Evolutionary conservation across 495 filamentous ascomycete genomes (phyloP).

Genomic region (Podospora bellae-mahoneyi): DNA sequence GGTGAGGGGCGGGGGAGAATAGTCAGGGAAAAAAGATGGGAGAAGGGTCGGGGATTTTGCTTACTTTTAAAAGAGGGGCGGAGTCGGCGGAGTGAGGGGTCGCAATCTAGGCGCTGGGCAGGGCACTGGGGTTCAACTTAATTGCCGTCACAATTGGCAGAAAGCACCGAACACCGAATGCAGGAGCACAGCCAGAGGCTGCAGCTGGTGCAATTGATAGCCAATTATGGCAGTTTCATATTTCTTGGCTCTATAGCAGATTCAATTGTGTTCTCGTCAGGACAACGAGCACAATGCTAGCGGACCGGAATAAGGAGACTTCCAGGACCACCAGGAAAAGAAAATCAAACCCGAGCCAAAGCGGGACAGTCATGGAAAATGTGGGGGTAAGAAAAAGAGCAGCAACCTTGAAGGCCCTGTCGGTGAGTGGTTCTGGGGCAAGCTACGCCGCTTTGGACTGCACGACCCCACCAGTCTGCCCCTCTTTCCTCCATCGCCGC

Average conservation of each 20-base stretch:
- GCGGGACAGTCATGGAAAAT: background rate
- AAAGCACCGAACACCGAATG: background rate
- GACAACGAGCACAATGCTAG: slow-evolving; percentile 1
- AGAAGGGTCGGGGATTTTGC: slow-evolving; percentile 1
- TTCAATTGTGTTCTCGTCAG: slow-evolving; percentile 2
- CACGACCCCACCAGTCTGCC: background rate
- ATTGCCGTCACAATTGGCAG: background rate
- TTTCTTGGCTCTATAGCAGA: background rate
- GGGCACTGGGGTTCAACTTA: slow-evolving; percentile 8
- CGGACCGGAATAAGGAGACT: slow-evolving; percentile 4
- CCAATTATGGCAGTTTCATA: background rate
- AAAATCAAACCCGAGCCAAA: slow-evolving; percentile 10
- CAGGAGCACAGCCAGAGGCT: background rate
- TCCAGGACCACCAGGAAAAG: background rate
- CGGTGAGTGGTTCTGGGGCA: background rate
- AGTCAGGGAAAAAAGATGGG: background rate
- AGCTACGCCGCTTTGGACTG: background rate
- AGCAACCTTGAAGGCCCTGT: background rate
- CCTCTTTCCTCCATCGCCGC: background rate
- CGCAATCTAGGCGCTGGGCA: background rate
- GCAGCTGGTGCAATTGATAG: background rate
- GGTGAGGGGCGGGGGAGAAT: slow-evolving; percentile 9
- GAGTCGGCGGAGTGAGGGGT: slow-evolving; percentile 11
- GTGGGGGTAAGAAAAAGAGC: background rate
- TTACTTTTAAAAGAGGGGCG: slow-evolving; percentile 12